Evolutionary conservation across 2,329 filamentous ascomycete genomes (phyloP).

Genomic region (Curvularia sp.): DNA sequence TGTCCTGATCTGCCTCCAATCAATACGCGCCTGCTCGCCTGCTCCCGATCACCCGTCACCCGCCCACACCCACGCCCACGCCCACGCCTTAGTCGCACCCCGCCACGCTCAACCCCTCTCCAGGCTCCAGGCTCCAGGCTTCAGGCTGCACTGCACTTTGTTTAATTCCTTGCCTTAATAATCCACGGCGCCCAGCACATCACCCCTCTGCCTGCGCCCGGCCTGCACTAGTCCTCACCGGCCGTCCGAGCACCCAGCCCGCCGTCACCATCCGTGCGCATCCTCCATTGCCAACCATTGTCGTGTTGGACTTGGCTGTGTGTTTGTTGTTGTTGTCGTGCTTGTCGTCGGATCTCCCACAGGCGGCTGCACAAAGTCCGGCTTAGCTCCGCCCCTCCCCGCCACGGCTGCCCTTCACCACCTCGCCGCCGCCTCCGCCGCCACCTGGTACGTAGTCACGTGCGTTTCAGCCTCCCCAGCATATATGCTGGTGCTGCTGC

Average conservation of each 20-base stretch:
- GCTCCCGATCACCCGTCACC: conserved; percentile 32
- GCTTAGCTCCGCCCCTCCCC: conserved; percentile 40
- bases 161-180: conserved; percentile 17
- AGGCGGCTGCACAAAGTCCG: conserved; percentile 22
- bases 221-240: conserved; percentile 30
- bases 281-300: conserved; percentile 22
- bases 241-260: conserved; percentile 27
- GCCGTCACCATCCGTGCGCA: conserved; percentile 33
- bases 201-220: conserved; percentile 30
- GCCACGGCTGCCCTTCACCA: conserved; percentile 22
- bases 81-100: conserved; percentile 33
- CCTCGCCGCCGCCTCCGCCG: conserved; percentile 34
- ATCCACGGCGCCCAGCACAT: conserved; percentile 22
- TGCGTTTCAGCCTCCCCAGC: conserved; percentile 43
- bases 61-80: conserved; percentile 20
- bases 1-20: conserved; percentile 47
- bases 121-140: background rate
- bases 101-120: conserved; percentile 21
- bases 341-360: conserved; percentile 31
- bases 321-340: background rate
- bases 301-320: conserved; percentile 26
- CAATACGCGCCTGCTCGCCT: conserved; percentile 34
- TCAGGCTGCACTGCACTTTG: background rate
- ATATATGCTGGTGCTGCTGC: conserved; percentile 32
- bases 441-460: conserved; percentile 42